Conservation (phyloP, 2,329 filamentous ascomycete genomes). For the Aspergillus clavatus region DNA sequence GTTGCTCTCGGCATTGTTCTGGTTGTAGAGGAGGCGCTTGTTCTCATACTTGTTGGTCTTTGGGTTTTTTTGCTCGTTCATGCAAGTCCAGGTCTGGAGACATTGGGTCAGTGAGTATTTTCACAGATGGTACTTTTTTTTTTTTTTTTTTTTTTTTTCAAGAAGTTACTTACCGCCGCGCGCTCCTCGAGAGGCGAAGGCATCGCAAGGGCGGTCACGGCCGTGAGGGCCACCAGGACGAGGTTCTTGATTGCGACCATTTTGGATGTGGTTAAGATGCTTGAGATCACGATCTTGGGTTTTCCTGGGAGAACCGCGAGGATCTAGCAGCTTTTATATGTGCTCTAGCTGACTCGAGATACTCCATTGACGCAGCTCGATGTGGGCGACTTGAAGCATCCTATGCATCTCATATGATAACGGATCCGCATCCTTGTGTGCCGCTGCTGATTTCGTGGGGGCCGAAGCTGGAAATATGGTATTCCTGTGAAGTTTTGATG, state of each 20-base stretch:
- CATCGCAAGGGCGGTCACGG: background rate
- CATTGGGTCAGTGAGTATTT: background rate
- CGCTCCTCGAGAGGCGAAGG: background rate
- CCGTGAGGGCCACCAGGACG: background rate
- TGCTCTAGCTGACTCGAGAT: background rate
- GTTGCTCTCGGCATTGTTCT: background rate
- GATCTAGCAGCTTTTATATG: background rate
- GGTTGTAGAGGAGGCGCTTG: background rate
- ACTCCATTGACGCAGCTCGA: no score
- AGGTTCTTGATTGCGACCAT: background rate
- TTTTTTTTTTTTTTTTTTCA: no score
- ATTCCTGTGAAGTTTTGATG: background rate
- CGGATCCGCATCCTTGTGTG: background rate
- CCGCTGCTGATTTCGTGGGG: background rate
- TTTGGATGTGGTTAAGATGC: background rate
- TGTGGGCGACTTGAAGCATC: background rate
- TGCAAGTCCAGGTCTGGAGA: background rate
- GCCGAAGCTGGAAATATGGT: no score
- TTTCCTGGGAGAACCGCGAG: background rate
- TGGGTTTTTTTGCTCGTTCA: background rate
- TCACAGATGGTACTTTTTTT: background rate
- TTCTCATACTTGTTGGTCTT: background rate
- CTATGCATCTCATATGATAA: background rate
- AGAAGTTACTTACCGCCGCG: background rate
- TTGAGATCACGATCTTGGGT: background rate